phyloP scores from a whole-genome alignment of 139 green algal genomes.

The Trebouxia sp. region DNA sequence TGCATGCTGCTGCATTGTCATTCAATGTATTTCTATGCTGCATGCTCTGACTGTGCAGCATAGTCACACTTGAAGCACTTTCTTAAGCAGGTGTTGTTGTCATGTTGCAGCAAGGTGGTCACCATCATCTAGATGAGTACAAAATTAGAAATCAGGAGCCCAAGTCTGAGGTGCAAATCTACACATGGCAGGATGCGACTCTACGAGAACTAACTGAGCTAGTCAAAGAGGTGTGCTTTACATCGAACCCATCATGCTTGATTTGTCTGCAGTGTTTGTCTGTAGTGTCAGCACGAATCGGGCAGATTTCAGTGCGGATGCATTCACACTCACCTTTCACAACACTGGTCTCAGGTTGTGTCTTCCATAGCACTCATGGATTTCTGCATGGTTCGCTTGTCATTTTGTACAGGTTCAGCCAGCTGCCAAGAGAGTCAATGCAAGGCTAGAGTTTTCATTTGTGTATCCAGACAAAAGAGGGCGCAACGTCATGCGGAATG shows the following conservation, averaged over 20 bases:
- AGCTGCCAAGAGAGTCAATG: constrained; percentile 41
- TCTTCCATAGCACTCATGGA: too few species aligned
- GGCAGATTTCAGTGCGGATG: neutral
- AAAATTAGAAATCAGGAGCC: constrained; percentile 44
- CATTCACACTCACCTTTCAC: neutral
- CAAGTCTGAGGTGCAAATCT: constrained; percentile 50
- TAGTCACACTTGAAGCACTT: neutral
- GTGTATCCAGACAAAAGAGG: constrained; percentile 89
- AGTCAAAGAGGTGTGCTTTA: constrained; percentile 72
- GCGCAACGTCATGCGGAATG: constrained; percentile 85
- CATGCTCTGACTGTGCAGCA: neutral
- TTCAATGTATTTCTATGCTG: neutral
- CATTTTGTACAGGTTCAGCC: constrained; percentile 34
- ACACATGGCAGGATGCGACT: constrained; percentile 94
- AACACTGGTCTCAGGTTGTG: neutral
- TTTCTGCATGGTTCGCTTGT: too few species aligned
- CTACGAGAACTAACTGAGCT: constrained; percentile 90
- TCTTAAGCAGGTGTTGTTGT: neutral
- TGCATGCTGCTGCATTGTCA: neutral
- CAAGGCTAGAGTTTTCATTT: constrained; percentile 83
- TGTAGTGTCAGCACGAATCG: neutral
- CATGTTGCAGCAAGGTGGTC: constrained; percentile 45
- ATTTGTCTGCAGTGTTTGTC: neutral
- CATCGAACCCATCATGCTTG: neutral
- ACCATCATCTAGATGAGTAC: constrained; percentile 76